Evolutionary conservation across 2,329 filamentous ascomycete species (phyloP).

Genomic region (Thielaviopsis euricoi): DNA sequence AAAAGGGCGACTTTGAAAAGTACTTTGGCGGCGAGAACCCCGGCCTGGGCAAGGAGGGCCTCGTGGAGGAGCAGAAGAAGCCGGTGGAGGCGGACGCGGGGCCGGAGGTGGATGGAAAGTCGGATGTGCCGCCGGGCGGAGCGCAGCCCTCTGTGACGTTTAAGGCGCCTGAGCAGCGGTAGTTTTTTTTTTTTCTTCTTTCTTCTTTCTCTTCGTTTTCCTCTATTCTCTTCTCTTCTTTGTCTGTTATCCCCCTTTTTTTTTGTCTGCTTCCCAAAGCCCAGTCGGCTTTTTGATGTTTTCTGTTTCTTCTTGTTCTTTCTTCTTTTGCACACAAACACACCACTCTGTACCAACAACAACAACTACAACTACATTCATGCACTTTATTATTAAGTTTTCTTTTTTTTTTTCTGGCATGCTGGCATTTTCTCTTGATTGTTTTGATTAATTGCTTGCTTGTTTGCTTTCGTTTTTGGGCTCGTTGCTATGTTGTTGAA

Average conservation of each 20-base stretch:
- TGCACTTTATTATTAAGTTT: neutral
- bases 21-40: slow-evolving; percentile 59
- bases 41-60: slow-evolving; percentile 36
- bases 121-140: neutral
- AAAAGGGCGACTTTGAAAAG: slow-evolving; percentile 76
- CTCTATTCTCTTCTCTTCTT: neutral
- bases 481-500: too few species aligned
- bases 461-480: neutral
- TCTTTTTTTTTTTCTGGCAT: neutral
- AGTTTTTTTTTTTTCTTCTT: slow-evolving; percentile 1
- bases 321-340: neutral
- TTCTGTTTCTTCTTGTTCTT: neutral
- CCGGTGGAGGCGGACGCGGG: slow-evolving; percentile 18
- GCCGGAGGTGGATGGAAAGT: slow-evolving; percentile 13
- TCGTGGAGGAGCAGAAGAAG: slow-evolving; percentile 34
- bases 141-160: neutral
- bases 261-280: neutral
- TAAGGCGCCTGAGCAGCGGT: neutral
- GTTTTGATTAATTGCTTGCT: too few species aligned
- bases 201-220: neutral
- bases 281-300: neutral
- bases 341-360: too few species aligned
- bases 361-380: too few species aligned
- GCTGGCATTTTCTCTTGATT: neutral
- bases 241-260: neutral